Conservation (phyloP, 345 rosid genomes). For the Populus simonii region DNA sequence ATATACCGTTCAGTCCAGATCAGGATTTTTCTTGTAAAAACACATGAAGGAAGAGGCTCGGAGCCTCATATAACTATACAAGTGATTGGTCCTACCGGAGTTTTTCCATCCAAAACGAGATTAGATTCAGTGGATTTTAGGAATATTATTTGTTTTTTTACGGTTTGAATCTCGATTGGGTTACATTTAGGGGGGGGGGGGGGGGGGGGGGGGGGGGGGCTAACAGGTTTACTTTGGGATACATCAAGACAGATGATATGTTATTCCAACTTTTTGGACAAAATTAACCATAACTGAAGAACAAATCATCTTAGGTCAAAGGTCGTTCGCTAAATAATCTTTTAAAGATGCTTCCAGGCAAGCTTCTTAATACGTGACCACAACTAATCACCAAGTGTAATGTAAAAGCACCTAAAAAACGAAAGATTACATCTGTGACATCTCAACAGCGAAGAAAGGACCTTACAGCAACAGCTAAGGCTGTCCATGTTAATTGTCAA, state of each 20-base stretch:
- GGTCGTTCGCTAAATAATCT: neutral
- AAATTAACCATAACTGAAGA: too few species aligned
- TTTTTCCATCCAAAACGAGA: neutral
- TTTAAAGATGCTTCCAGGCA: neutral
- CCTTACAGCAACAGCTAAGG: conserved; percentile 3
- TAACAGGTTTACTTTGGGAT: too few species aligned
- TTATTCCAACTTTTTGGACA: too few species aligned
- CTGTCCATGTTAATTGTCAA: neutral
- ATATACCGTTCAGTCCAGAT: neutral
- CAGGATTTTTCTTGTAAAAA: too few species aligned
- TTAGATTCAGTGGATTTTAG: neutral
- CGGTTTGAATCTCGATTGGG: too few species aligned
- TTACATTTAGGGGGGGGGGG: too few species aligned
- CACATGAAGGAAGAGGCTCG: neutral
- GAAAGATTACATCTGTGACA: neutral
- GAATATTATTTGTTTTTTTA: too few species aligned
- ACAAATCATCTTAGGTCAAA: neutral
- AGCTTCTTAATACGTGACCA: neutral
- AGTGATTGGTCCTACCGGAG: neutral
- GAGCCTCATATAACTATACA: neutral
- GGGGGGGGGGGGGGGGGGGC: too few species aligned
- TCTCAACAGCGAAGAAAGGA: neutral
- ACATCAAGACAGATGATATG: too few species aligned
- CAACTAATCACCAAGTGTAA: neutral
- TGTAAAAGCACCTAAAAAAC: neutral